A percentile compares a stretch with the other conserved stretches of the same genome.
Conservation (phyloP, 176 grass and related monocot species). For the Eleusine indica region DNA sequence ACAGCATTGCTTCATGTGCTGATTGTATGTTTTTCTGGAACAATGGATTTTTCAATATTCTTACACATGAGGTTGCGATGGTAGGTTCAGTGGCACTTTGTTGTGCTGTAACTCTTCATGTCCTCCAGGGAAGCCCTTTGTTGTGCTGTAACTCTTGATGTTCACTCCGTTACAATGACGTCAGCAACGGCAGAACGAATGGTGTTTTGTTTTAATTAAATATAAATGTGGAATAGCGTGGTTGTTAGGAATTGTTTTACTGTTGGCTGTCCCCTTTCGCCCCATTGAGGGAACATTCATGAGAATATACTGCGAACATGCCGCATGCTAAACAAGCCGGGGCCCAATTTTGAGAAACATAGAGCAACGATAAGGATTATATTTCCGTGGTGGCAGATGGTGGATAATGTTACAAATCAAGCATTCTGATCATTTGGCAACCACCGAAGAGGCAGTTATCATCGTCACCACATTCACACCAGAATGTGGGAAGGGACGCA, state of each 20-base stretch:
- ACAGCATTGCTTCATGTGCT: not conserved
- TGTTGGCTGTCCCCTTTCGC: not conserved
- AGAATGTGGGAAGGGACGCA: no score
- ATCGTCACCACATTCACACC: no score
- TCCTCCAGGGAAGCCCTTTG: not conserved
- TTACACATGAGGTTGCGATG: not conserved
- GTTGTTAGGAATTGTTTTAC: not conserved
- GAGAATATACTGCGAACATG: not conserved
- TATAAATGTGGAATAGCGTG: no score
- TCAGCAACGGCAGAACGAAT: not conserved
- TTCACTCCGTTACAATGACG: not conserved
- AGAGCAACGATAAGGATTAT: not conserved
- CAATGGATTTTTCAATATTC: not conserved
- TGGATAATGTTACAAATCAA: no score
- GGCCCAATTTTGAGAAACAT: not conserved
- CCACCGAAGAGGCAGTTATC: no score
- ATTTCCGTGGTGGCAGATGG: no score
- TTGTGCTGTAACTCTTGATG: not conserved
- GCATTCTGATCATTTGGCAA: no score
- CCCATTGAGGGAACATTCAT: constrained; percentile 8
- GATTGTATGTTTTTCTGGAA: not conserved
- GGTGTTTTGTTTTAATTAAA: not conserved
- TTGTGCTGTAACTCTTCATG: no score
- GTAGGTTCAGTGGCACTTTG: no score
- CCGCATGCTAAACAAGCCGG: not conserved